Evolutionary conservation across 2,329 filamentous ascomycete species (phyloP).

Genomic region (Diaporthe ampelina): DNA sequence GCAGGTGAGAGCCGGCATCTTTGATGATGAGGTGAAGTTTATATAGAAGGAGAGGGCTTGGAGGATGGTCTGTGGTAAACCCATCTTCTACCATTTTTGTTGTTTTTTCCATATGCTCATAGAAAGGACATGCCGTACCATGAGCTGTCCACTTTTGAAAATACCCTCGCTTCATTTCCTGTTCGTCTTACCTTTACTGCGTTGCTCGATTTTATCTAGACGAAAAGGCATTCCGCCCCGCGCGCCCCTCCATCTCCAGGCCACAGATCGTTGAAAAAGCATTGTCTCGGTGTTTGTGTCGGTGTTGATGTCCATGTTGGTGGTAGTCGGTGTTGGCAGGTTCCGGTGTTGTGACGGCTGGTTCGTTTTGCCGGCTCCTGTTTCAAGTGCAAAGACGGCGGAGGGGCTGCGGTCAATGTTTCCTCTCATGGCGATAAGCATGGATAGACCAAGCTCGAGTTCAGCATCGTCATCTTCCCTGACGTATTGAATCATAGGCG

Average conservation of each 20-base stretch:
- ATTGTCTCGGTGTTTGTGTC: slow-evolving; percentile 17
- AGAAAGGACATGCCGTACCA: neutral
- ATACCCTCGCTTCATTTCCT: slow-evolving; percentile 29
- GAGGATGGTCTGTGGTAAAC: neutral
- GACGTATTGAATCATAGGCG: neutral
- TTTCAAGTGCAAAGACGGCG: neutral
- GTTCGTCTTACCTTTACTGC: neutral
- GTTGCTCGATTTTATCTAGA: slow-evolving; percentile 12
- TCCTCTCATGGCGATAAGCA: neutral
- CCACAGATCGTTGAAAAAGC: slow-evolving; percentile 5
- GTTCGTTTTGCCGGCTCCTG: slow-evolving; percentile 2
- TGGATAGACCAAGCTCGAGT: slow-evolving; percentile 9
- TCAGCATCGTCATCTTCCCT: slow-evolving; percentile 3
- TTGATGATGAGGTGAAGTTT: slow-evolving; percentile 79
- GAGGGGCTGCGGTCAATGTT: neutral
- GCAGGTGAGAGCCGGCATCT: slow-evolving; percentile 80
- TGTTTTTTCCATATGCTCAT: neutral
- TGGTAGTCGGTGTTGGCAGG: neutral
- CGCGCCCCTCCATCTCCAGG: neutral
- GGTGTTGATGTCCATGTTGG: slow-evolving; percentile 10
- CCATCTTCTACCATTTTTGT: neutral
- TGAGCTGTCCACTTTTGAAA: neutral
- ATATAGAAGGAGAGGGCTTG: slow-evolving; percentile 48
- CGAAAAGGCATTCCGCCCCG: neutral
- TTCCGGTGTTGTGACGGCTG: neutral